Base-by-base conservation (phyloP, 2,329 filamentous ascomycete species). In the Celoporthe dispersa region DNA sequence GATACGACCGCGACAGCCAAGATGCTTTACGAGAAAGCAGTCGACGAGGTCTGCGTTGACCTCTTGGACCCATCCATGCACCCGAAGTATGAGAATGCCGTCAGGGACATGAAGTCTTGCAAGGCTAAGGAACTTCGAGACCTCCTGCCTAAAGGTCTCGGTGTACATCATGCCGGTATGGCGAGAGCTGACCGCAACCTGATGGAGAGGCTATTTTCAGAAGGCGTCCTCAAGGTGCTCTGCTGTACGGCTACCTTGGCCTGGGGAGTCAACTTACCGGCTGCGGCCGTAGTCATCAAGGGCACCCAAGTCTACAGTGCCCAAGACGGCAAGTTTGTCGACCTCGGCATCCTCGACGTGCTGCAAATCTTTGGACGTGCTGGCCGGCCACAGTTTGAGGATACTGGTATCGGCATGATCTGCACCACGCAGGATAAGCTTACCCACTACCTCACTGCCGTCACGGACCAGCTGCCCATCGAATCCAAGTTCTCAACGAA, bases 361-460 rank as follows among this genome's bases (percentile, higher is more conserved):
- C 85, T 99, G 68, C 96, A 99, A 79, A 99, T 99, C 71, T 99
- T 99, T 77, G 96, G 96, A 84, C 94, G 96, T 86, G 97, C 96
- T 71, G 96, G 96, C 84, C 92, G 96, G 79, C 96, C 97, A 55
- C 96, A 99, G 78, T 99, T 98, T 75, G 94, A 98, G 78, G 96
- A 98, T 77, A 96, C 92, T 48, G 96, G 96, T 84, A 97, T 98
- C 75, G 97, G 97, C 73, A 98, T 98, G 85, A 99, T 99, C 74
- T 97, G 94, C 76, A 99, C 97, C 0, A 97, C 94, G 0, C 92
- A 94, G n/a, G 94, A 98, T 79, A 97, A 94, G 78, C 84, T 99
- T 11, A 84, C 91, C 39, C 95, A 99, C 79, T 99, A 99, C 78
- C 84, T 98, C 61, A 91, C 91, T 55, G 94, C 96, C 2, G 93